Base-by-base conservation (phyloP, 2,329 filamentous ascomycete genomes). In the Thermomyces lanuginosus region DNA sequence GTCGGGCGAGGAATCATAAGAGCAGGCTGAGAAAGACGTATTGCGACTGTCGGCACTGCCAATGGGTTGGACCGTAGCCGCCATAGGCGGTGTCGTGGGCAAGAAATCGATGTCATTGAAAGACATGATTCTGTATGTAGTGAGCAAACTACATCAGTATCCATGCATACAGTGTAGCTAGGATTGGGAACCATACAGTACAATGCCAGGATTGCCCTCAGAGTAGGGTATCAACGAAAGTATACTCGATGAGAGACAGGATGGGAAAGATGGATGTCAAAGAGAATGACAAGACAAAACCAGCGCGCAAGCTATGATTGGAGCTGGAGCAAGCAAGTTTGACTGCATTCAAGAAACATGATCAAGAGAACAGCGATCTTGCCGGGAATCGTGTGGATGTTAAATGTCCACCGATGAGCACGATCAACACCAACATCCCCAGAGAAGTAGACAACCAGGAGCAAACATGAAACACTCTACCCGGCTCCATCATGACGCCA, bases 1-100 rank as follows among this genome's bases (percentile, higher is more conserved):
- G 48, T 77, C 76, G 22, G 69, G 69, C 17, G 69, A 69, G 22
- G 76, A 80, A 49, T 76, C 66, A 43, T 68, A 64, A 27, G 74
- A 77, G 43, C 70, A 56, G 36, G 76, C 78, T 26, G 66, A 64
- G 42, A 72, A 69, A 38, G 75, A 79, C 32, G 65, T 63, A 43
- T 69, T 69, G 45, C 72, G 70, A 48, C 59, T 62, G 49, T 79
- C 72, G 37, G 38, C 36, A 18, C 41, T 45, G 15, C 39, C 40
- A 26, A 40, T 36, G 27, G 41, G 42, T 31, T 50, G 46, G 34
- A 48, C 46, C 40, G 48, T 43, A 33, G 41, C 40, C 19, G 45
- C 24, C 21, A 45, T 41, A 27, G 59, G 57, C 33, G 59, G 59
- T 25, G 59, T 62, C 15, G 46, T 48, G 26, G 58, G 58, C 38